Percentiles rank a stretch among this genome's conserved stretches.
Evolutionary conservation across 495 filamentous ascomycete genomes (phyloP).

Genomic region (Penicillium silybi): DNA sequence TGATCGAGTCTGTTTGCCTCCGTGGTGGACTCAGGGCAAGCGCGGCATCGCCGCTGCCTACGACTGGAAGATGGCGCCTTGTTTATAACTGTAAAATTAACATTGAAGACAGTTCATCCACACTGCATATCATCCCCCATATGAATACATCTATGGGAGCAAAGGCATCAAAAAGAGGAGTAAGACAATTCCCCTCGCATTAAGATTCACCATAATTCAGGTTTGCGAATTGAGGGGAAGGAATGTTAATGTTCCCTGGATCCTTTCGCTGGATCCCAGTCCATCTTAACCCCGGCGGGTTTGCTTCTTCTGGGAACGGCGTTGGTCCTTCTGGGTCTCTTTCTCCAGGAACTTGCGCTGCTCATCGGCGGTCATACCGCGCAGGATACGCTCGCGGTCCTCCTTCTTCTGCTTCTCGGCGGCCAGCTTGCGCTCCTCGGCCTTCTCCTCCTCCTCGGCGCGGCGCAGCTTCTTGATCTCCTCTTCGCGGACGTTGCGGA

Average conservation of each 20-base stretch:
- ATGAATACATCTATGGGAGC: conserved; percentile 23
- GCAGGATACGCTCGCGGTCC: conserved; percentile 81
- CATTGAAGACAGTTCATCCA: not conserved
- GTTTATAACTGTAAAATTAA: not conserved
- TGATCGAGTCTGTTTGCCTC: not conserved
- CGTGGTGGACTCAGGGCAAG: not conserved
- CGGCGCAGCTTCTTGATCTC: conserved; percentile 75
- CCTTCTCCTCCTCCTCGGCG: conserved; percentile 84
- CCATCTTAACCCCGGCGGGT: conserved; percentile 43
- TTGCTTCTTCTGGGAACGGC: conserved; percentile 68
- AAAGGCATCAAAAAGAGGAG: conserved; percentile 24
- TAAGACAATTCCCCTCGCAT: conserved; percentile 22
- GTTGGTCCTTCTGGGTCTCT: conserved; percentile 78
- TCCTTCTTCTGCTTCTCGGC: conserved; percentile 86
- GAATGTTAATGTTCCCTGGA: not conserved
- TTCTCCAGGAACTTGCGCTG: conserved; percentile 94
- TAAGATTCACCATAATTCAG: conserved; percentile 1
- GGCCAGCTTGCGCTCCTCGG: conserved; percentile 76
- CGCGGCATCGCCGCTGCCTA: not conserved
- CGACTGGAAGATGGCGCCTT: not conserved
- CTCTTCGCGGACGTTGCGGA: conserved; percentile 75
- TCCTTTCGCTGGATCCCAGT: not conserved
- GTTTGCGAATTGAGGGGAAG: not conserved
- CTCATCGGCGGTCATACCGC: conserved; percentile 81
- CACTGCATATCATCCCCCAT: conserved; percentile 7